Evolutionary conservation across 139 green algal genomes (phyloP), one percentile per base, ranked within the genome.

Genomic region (Chlamydomonas incerta): DNA sequence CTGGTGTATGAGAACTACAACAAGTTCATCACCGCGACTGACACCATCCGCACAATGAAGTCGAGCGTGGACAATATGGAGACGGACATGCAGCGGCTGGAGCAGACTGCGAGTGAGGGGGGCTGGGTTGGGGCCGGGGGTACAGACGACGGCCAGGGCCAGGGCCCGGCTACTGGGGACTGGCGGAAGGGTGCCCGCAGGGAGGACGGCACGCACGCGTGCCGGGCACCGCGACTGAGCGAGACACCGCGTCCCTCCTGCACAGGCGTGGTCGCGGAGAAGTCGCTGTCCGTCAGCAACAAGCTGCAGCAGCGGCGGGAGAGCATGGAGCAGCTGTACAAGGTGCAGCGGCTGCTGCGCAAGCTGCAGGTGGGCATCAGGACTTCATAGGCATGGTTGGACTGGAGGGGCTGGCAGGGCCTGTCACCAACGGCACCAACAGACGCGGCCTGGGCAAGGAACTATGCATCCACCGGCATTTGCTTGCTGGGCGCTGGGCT

Each of bases 1-100:
- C 93, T 99, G 34, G 97, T 99, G 37, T 99, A 99, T 72, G 97
- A 99, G 77, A 99, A 99, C 88, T 99, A 99, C 88, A 98, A 94
- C 95, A 98, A 98, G 87, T 99, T 99, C 92, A 99, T 99, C 69
- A 91, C 91, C 0, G 97, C 97, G n/a, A 99, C 97, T 2, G 97
- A 98, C 83, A 99, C 96, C n/a, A 98, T 99, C 62, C 88, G 92
- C 33, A 80, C 83, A 4, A 93, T 95, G 92, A 94, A 94, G 74
- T 76, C 69, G n/a, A 89, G 88, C 28, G 80, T 95, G 11, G 91
- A 94, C 72, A 87, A 89, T 28, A 96, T 98, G 91, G 92, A 95
- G 69, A 62, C 69, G 14, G 93, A 93, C 60, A 97, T 98, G 91
- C 85, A 94, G 2, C 66, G 80, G 5, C 34, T 85, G 33, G 67